These are phyloP conservation scores for Podochytrium sp. DNA, from an alignment of 192 early-diverging fungal species.

Conservation along the genomic window DNA sequence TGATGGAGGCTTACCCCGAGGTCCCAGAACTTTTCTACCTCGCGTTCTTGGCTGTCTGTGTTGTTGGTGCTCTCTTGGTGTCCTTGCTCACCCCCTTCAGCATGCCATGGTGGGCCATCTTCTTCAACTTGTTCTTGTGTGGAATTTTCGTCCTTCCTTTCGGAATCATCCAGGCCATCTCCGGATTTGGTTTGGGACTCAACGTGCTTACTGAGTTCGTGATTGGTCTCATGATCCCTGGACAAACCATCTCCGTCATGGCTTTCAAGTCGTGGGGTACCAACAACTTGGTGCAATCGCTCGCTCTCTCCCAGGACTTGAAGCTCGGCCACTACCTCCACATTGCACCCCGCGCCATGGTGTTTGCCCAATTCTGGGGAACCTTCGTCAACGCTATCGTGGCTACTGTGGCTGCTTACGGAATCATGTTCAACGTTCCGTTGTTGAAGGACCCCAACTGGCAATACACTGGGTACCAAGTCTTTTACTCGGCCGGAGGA, in stretches of 20 bases:
- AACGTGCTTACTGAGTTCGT: conserved; percentile 68
- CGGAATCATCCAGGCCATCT: conserved; percentile 75
- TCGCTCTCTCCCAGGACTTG: conserved; percentile 60
- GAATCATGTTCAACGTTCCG: conserved; percentile 16
- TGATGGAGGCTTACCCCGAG: conserved; percentile 40
- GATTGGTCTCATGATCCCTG: conserved; percentile 63
- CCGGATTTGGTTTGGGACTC: conserved; percentile 53
- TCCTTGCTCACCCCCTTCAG: conserved; percentile 49
- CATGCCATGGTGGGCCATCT: conserved; percentile 76
- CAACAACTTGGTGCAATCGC: background rate
- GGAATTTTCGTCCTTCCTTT: conserved; percentile 47
- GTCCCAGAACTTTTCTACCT: conserved; percentile 63
- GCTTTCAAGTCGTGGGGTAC: conserved; percentile 74
- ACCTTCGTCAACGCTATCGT: conserved; percentile 9
- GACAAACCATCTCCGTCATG: conserved; percentile 67
- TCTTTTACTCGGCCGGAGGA: conserved; percentile 67
- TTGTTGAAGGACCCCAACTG: conserved; percentile 27
- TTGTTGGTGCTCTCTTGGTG: background rate
- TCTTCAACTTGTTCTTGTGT: conserved; percentile 28
- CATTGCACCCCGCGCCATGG: conserved; percentile 76
- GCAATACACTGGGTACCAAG: conserved; percentile 34
- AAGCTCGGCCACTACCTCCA: conserved; percentile 75
- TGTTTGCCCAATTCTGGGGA: conserved; percentile 74
- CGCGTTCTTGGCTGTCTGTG: conserved; percentile 43
- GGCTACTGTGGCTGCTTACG: background rate